Base-by-base conservation (phyloP, 345 rosid species). In the Camelina laxa region DNA sequence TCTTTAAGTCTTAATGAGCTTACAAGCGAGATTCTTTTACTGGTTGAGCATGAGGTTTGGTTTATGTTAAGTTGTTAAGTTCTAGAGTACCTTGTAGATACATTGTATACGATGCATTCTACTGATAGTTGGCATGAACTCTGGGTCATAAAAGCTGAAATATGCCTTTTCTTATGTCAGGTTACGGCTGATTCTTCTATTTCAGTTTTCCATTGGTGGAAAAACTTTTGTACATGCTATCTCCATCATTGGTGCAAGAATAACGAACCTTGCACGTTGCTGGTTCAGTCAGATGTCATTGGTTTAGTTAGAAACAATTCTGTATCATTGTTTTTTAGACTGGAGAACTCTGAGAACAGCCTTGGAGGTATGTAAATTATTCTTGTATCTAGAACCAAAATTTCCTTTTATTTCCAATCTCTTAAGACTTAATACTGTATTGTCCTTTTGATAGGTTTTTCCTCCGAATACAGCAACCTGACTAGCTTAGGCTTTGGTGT, bases 271-370 rank as follows among this genome's bases (percentile, higher is more conserved):
- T 77, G 70, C 62, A 88, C 89, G 41, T 84, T 95, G 80, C 68
- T 95, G 75, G 81, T 82, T 80, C 86, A 85, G 47, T 78, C 89
- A 44, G 90, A 90, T 75, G 93, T 78, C 78, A 74, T 90, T 84
- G 96, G 95, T 81, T 85, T 95, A 75, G 76, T 95, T 66, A 83
- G 99, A 81, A 90, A 83, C 79, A 84, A 82, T 83, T 90, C 99
- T 53, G 75, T 90, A 53, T 90, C 97, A 50, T 58, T 87, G 65
- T 89, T 90, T 75, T 96, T 90, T 74, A 83, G 82, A 70, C 49
- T 82, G 80, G 97, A 87, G 80, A 83, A 68, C 54, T 67, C 84
- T 71, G 97, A 95, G 83, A 79, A 82, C 65, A 85, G 87, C 69
- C 66, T 85, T 69, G 83, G 87, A 80, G 97, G 99, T 92, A 84